Evolutionary conservation across 169 alveolate species (phyloP).

Genomic region (Cryptosporidium parvum): DNA sequence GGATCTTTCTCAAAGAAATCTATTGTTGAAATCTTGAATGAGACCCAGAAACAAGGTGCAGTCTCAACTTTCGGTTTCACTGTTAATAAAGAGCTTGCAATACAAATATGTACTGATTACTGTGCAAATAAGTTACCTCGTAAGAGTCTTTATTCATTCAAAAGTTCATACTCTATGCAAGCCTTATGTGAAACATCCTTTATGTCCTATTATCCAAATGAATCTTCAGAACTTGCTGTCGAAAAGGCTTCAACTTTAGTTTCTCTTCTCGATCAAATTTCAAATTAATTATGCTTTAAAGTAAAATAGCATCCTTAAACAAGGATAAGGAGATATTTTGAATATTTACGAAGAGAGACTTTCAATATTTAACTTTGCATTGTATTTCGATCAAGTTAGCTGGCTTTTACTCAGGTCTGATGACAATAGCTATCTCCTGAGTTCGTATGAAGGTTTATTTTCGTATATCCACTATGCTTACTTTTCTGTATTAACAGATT

Average conservation of each 20-base stretch:
- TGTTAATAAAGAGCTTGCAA: conserved; percentile 33
- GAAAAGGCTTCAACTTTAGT: conserved; percentile 53
- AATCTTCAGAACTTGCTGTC: conserved; percentile 5
- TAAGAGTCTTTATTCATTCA: conserved; percentile 35
- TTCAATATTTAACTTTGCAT: background rate
- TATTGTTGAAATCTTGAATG: conserved; percentile 38
- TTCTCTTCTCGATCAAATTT: conserved; percentile 32
- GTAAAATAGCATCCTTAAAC: too few species aligned
- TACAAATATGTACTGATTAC: conserved; percentile 36
- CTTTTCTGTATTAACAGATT: background rate
- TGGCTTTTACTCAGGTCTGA: background rate
- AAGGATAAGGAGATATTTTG: background rate
- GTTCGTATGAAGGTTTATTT: background rate
- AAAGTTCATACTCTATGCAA: conserved; percentile 26
- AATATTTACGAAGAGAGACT: background rate
- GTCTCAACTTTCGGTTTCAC: conserved; percentile 54
- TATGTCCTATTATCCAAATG: conserved; percentile 21
- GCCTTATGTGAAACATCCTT: conserved; percentile 40
- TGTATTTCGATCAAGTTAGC: background rate
- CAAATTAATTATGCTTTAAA: background rate
- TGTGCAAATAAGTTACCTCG: conserved; percentile 12
- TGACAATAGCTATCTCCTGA: background rate
- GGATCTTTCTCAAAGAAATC: conserved; percentile 47
- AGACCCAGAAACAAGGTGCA: conserved; percentile 46
- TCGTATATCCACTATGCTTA: background rate